phyloP scores from a whole-genome alignment of 2,329 filamentous ascomycete species.

The Xylariaceae sp. region DNA sequence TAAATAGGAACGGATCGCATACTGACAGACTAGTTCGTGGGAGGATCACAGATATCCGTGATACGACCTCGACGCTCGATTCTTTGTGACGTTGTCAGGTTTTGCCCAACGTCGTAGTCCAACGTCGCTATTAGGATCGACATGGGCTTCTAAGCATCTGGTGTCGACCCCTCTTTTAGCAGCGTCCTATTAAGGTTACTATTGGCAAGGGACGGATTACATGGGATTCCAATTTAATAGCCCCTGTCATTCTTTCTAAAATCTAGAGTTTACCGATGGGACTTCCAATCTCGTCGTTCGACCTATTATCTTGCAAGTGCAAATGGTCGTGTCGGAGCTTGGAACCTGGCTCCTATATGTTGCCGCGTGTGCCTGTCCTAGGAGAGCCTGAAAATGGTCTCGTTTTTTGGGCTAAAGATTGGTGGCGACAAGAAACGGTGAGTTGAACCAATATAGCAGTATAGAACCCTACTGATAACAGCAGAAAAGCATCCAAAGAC shows the following conservation, averaged over 20 bases:
- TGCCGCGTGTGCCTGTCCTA: not conserved
- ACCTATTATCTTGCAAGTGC: not conserved
- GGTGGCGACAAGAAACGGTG: conserved; percentile 61
- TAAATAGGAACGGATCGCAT: conserved; percentile 12
- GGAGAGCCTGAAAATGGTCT: conserved; percentile 50
- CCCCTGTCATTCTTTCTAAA: conserved; percentile 24
- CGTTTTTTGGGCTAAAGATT: conserved; percentile 61
- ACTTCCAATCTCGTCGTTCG: not conserved
- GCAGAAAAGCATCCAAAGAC: conserved; percentile 41
- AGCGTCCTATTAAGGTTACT: conserved; percentile 18
- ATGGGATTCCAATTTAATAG: conserved; percentile 17
- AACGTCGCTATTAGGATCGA: conserved; percentile 30
- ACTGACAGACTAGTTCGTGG: conserved; percentile 4
- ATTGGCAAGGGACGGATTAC: not conserved
- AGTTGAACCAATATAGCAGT: conserved; percentile 36
- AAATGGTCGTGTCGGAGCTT: not conserved
- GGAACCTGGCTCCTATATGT: conserved; percentile 3
- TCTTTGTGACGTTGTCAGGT: conserved; percentile 16
- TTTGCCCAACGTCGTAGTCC: not conserved
- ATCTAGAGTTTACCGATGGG: not conserved
- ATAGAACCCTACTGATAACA: conserved; percentile 19
- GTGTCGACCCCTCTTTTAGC: conserved; percentile 28
- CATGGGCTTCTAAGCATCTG: conserved; percentile 25
- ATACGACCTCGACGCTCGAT: conserved; percentile 10
- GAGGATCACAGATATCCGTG: conserved; percentile 17